These are phyloP conservation scores for Schizopora paradoxa DNA, from an alignment of 1,284 basidiomycete genomes.

Conservation along the genomic window DNA sequence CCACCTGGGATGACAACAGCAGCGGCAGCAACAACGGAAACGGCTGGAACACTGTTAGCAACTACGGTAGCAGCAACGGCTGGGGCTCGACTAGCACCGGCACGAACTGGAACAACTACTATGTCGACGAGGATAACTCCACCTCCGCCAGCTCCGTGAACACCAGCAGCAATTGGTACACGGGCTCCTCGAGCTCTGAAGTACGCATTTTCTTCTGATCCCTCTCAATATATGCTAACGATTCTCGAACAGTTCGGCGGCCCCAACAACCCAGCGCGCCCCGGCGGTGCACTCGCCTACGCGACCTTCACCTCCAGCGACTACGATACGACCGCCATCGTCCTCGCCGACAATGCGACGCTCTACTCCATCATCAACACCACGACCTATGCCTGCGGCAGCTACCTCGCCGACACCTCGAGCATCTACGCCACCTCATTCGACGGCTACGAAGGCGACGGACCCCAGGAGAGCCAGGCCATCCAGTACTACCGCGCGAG, in stretches of 20 bases:
- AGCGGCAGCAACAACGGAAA: too few species aligned
- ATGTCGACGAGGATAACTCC: too few species aligned
- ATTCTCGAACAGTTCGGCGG: conserved; percentile 43
- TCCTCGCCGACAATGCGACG: conserved; percentile 56
- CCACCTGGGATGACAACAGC: too few species aligned
- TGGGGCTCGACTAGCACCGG: too few species aligned
- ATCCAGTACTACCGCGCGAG: conserved; percentile 39
- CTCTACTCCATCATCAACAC: conserved; percentile 40
- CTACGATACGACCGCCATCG: conserved; percentile 45
- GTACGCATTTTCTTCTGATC: conserved; percentile 22
- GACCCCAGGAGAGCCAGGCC: conserved; percentile 28
- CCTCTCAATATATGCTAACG: not conserved
- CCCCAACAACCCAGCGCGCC: conserved; percentile 45
- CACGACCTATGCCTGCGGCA: conserved; percentile 16
- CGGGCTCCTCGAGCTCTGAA: conserved; percentile 42
- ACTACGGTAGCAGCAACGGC: too few species aligned
- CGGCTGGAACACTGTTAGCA: too few species aligned
- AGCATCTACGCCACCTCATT: conserved; percentile 4
- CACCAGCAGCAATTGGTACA: not conserved
- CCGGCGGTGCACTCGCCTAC: conserved; percentile 50
- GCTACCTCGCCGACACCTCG: conserved; percentile 7
- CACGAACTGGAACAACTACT: too few species aligned
- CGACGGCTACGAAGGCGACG: not conserved
- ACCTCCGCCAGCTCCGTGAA: too few species aligned
- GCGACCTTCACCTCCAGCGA: conserved; percentile 45